Percentiles rank a stretch among this genome's conserved stretches.
Evolutionary conservation across 768 basidiomycete species (phyloP).

Genomic region (Amanita brunnescens): DNA sequence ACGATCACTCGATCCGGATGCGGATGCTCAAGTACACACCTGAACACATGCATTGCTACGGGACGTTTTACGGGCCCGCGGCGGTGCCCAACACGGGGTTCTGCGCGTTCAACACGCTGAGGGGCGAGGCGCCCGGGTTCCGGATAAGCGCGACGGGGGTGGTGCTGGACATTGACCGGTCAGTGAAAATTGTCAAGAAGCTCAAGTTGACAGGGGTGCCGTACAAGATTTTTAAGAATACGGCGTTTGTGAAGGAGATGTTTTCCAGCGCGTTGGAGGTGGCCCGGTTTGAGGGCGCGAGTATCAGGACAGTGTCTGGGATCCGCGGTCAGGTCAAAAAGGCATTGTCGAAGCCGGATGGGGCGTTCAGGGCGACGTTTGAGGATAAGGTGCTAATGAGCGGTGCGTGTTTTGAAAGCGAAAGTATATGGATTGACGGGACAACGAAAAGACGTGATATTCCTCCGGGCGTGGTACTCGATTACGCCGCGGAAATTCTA

Average conservation of each 20-base stretch:
- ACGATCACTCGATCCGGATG: slow-evolving; percentile 97
- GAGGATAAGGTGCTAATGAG: slow-evolving; percentile 97
- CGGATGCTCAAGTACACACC: slow-evolving; percentile 99
- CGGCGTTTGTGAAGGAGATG: slow-evolving; percentile 97
- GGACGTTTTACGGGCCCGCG: slow-evolving; percentile 94
- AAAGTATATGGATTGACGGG: slow-evolving; percentile 1
- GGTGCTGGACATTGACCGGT: slow-evolving; percentile 86
- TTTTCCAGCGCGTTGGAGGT: slow-evolving; percentile 90
- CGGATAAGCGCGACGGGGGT: slow-evolving; percentile 90
- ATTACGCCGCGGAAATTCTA: slow-evolving; percentile 94
- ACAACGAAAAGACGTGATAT: slow-evolving; percentile 66
- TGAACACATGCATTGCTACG: slow-evolving; percentile 99
- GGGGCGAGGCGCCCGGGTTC: slow-evolving; percentile 63
- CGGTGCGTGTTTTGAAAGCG: slow-evolving; percentile 43
- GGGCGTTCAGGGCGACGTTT: slow-evolving; percentile 92
- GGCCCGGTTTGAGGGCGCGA: slow-evolving; percentile 98
- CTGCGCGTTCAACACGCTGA: slow-evolving; percentile 89
- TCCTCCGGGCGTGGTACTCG: slow-evolving; percentile 94
- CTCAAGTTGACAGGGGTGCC: slow-evolving; percentile 93
- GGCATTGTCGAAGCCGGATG: slow-evolving; percentile 89
- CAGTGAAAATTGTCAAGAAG: slow-evolving; percentile 96
- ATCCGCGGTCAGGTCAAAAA: slow-evolving; percentile 97
- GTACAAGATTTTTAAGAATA: slow-evolving; percentile 98
- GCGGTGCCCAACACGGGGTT: slow-evolving; percentile 92
- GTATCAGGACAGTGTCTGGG: slow-evolving; percentile 89